A percentile compares a stretch with the other conserved stretches of the same genome.
phyloP scores from a whole-genome alignment of 805 yeast species.

The Yarrowia hollandica region DNA sequence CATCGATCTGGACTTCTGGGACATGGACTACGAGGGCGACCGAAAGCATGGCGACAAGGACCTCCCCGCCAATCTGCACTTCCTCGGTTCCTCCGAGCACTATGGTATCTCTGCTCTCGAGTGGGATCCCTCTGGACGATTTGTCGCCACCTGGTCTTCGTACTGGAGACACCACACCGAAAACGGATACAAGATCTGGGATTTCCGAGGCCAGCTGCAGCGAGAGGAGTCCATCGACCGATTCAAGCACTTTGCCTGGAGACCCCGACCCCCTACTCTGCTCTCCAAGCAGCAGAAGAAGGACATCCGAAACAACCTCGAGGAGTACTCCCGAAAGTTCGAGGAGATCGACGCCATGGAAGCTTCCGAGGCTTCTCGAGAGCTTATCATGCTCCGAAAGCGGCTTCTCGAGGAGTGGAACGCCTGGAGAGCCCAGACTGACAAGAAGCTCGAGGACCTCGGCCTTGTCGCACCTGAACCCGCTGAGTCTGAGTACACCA shows the following conservation, averaged over 20 bases:
- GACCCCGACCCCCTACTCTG: constrained; percentile 89
- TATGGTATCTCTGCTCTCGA: constrained; percentile 77
- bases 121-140: constrained; percentile 98
- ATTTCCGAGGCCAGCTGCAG: constrained; percentile 73
- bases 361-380: constrained; percentile 88
- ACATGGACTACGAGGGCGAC: constrained; percentile 79
- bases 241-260: constrained; percentile 90
- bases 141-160: constrained; percentile 83
- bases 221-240: constrained; percentile 77
- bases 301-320: constrained; percentile 85
- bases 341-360: constrained; percentile 96
- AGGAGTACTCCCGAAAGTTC: constrained; percentile 87
- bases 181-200: constrained; percentile 87
- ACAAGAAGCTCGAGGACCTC: constrained; percentile 48
- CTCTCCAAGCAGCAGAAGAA: constrained; percentile 77
- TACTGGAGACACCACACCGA: constrained; percentile 79
- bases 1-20: constrained; percentile 76
- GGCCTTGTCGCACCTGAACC: constrained; percentile 48
- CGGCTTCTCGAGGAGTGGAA: constrained; percentile 82
- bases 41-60: constrained; percentile 48
- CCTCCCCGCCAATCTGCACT: constrained; percentile 58
- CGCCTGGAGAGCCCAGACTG: constrained; percentile 63
- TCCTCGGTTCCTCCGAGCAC: constrained; percentile 62
- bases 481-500: constrained; percentile 52
- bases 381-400: constrained; percentile 81